phyloP scores from a whole-genome alignment of 257 asterid genomes.

The Plantago ovata region DNA sequence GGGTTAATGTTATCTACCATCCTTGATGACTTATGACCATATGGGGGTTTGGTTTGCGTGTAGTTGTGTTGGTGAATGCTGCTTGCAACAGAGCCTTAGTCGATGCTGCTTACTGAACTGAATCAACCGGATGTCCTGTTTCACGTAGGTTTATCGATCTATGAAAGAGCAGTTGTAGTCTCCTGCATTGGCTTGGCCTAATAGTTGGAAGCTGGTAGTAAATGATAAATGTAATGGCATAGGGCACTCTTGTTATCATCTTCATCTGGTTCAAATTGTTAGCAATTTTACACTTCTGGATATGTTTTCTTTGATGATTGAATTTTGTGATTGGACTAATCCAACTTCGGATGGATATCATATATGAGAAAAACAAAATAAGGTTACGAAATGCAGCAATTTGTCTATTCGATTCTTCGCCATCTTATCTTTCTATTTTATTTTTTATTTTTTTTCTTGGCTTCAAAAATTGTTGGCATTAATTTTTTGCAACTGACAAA shows the following conservation, averaged over 20 bases:
- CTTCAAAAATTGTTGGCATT: no score
- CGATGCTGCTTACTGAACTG: constrained; percentile 17
- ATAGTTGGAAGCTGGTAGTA: constrained; percentile 22
- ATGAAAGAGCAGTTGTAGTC: constrained; percentile 15
- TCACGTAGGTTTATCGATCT: neutral
- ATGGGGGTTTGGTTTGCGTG: neutral
- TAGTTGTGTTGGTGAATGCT: constrained; percentile 14
- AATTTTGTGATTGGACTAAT: constrained; percentile 18
- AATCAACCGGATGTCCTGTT: constrained; percentile 10
- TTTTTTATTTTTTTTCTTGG: no score
- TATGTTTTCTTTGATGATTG: constrained; percentile 16
- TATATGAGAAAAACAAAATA: no score
- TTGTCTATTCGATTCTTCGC: no score
- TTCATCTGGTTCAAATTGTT: constrained; percentile 20
- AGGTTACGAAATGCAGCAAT: no score
- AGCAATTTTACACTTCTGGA: constrained; percentile 11
- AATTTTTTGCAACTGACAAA: no score
- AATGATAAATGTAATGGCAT: constrained; percentile 24
- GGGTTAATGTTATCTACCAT: constrained; percentile 46
- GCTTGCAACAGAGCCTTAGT: constrained; percentile 20
- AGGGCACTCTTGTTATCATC: constrained; percentile 7
- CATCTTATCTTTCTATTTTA: no score
- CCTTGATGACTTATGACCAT: constrained; percentile 40
- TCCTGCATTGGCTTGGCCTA: constrained; percentile 18
- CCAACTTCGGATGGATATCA: neutral